Evolutionary conservation across 2,329 filamentous ascomycete genomes (phyloP).

Genomic region (Fusarium neocosmosporiellum): DNA sequence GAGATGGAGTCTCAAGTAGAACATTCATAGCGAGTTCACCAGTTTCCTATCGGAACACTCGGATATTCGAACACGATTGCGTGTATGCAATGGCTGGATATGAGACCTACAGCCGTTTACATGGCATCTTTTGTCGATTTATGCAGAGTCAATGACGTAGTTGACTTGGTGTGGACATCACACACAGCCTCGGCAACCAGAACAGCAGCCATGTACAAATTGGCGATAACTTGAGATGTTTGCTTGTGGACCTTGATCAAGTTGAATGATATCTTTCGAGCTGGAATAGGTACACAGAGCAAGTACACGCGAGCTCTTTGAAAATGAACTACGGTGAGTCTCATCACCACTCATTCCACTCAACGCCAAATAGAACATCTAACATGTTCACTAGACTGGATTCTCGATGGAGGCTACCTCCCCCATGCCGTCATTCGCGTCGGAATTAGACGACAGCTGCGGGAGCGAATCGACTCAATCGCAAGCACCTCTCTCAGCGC

Average conservation of each 20-base stretch:
- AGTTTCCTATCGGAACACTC: neutral
- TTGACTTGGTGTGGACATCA: conserved; percentile 10
- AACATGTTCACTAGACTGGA: conserved; percentile 54
- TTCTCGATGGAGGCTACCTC: conserved; percentile 74
- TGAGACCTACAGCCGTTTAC: neutral
- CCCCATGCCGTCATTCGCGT: conserved; percentile 71
- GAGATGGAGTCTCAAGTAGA: conserved; percentile 3
- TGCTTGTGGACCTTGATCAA: neutral
- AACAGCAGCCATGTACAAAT: neutral
- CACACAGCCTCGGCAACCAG: neutral
- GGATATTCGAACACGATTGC: neutral
- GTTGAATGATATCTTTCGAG: neutral
- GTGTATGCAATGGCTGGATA: conserved; percentile 4
- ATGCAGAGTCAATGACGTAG: neutral
- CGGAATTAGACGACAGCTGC: conserved; percentile 74
- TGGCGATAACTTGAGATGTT: neutral
- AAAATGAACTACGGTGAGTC: conserved; percentile 29
- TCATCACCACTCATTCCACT: neutral
- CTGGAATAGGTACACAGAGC: neutral
- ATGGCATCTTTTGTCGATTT: neutral
- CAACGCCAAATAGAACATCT: neutral
- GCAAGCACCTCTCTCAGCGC: conserved; percentile 62
- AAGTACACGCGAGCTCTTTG: neutral
- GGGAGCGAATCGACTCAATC: conserved; percentile 68
- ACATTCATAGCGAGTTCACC: neutral